Base-by-base conservation (phyloP, 1,284 basidiomycete genomes). In the Caloboletus inedulis region DNA sequence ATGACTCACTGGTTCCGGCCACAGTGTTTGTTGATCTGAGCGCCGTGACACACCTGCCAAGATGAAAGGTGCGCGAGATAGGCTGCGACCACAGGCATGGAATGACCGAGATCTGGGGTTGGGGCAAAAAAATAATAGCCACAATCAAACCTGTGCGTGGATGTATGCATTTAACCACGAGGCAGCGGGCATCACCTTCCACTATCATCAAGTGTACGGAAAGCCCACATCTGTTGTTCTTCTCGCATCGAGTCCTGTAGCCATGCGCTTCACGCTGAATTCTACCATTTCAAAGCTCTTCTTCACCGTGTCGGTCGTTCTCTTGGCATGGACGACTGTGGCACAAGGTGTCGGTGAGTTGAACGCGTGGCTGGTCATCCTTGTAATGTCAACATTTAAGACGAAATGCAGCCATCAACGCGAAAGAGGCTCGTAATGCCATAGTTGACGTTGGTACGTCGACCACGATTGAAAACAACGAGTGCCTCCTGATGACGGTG, bases 331-430 rank as follows among this genome's bases (percentile, higher is more conserved):
- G 44, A 41, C 39, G 1, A 2, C 37, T 12, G 56, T 46, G 36
- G 61, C 9, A 3, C 61, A 37, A 31, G 41, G 59, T 33, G 59
- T 42, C 10, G 47, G 59, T 62, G 19, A 61, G 61, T 52, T 7
- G 14, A 4, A 44, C 7, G 8, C 7, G 4, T 36, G 27, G 18
- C n/a, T 8, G 7, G 6, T 36, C 29, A 2, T 29, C 13, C 29
- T 19, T 9, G 30, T 31, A 12, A 14, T 18, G 19, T 45, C 18
- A 14, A 25, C 34, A n/a, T 44, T 59, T 0, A 59, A 12, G n/a
- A 19, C 14, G 1, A 39, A 31, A 31, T 19, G 21, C 33, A 60
- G 59, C 52, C 29, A 60, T 60, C 37, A 3, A 30, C 18, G 13
- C 4, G 8, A 13, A 43, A 35, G 29, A 33, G 27, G 27, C 21